Evolutionary conservation across 352 stramenopile species (phyloP).

Genomic region (Pythium phragmitis): DNA sequence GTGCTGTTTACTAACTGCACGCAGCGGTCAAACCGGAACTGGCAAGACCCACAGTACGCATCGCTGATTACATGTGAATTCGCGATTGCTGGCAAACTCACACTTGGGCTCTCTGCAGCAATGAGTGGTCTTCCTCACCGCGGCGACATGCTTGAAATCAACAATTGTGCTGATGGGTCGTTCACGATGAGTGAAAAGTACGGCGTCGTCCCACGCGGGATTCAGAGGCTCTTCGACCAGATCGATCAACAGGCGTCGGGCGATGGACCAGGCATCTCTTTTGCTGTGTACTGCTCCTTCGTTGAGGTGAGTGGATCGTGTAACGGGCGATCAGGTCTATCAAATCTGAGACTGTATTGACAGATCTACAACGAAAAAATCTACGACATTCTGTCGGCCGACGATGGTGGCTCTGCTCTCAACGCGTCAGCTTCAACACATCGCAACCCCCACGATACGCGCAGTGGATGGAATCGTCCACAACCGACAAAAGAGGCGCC

Average conservation of each 20-base stretch:
- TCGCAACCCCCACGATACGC: slow-evolving; percentile 19
- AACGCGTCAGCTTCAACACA: not conserved
- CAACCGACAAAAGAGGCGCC: slow-evolving; percentile 45
- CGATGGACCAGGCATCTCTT: slow-evolving; percentile 26
- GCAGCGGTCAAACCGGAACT: slow-evolving; percentile 64
- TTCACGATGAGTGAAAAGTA: slow-evolving; percentile 31
- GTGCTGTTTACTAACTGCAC: not conserved
- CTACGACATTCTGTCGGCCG: slow-evolving; percentile 59
- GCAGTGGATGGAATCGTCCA: slow-evolving; percentile 54
- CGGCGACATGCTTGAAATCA: not conserved
- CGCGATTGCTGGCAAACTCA: not conserved
- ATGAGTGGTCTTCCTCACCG: slow-evolving; percentile 51
- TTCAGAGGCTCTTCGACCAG: slow-evolving; percentile 52
- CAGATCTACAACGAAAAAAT: slow-evolving; percentile 85
- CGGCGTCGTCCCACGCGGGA: slow-evolving; percentile 57
- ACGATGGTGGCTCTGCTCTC: slow-evolving; percentile 4
- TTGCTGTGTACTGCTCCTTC: slow-evolving; percentile 64
- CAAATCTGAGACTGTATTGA: not conserved
- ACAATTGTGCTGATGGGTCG: slow-evolving; percentile 15
- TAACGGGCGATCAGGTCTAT: not conserved
- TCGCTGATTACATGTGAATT: not conserved
- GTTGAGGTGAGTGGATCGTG: slow-evolving; percentile 37
- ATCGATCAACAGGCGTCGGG: slow-evolving; percentile 32
- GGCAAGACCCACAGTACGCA: slow-evolving; percentile 66
- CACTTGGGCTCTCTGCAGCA: slow-evolving; percentile 27